These are phyloP conservation scores for Paecilomyces niveus DNA, from an alignment of 2,329 filamentous ascomycete genomes.

Conservation along the genomic window DNA sequence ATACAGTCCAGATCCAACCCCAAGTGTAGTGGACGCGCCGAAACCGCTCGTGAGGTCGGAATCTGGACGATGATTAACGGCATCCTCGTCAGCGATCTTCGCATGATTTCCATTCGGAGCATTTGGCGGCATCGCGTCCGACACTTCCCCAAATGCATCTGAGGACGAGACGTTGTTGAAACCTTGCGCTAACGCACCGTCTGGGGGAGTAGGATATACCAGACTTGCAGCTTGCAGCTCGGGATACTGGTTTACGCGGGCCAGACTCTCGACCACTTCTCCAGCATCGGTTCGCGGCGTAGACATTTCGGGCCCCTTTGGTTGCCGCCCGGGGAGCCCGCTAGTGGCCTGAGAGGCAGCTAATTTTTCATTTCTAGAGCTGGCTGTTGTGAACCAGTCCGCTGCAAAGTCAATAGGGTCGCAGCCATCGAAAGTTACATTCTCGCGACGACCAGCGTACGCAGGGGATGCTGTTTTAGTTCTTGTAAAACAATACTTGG, in stretches of 20 bases:
- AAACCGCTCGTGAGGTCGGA: conserved; percentile 14
- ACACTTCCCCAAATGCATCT: conserved; percentile 25
- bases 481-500: conserved; percentile 35
- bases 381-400: conserved; percentile 29
- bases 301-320: conserved; percentile 17
- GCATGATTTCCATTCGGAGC: conserved; percentile 7
- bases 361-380: conserved; percentile 12
- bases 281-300: conserved; percentile 16
- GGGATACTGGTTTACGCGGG: conserved; percentile 29
- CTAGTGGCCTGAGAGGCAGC: conserved; percentile 6
- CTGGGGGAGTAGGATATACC: conserved; percentile 50
- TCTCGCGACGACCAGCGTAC: conserved; percentile 12
- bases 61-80: conserved; percentile 7
- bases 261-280: conserved; percentile 31
- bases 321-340: conserved; percentile 14
- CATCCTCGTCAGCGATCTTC: conserved; percentile 8
- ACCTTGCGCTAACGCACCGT: conserved; percentile 33
- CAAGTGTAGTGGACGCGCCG: conserved; percentile 19
- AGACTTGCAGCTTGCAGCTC: conserved; percentile 35
- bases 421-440: conserved; percentile 11
- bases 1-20: conserved; percentile 33
- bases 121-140: conserved; percentile 15
- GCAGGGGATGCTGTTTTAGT: conserved; percentile 12
- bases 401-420: conserved; percentile 39
- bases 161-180: conserved; percentile 19